Evolutionary conservation across 106 monocot species (phyloP).

Genomic region (Dendrobium huoshanense): DNA sequence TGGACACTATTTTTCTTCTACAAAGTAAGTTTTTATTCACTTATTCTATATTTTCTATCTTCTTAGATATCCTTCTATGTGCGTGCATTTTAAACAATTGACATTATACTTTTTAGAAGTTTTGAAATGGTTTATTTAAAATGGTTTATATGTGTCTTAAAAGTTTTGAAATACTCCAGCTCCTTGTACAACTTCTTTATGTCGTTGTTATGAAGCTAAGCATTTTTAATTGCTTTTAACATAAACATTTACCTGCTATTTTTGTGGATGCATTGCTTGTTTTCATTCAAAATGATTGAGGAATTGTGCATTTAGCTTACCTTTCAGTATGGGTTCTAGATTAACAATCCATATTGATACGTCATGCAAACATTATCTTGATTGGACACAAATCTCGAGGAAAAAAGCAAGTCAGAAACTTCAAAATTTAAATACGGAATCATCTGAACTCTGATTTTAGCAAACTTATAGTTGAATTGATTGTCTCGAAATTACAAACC

Average conservation of each 20-base stretch:
- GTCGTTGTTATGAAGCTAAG: too few species aligned
- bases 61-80: neutral
- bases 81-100: neutral
- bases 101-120: neutral
- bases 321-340: neutral
- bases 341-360: neutral
- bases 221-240: neutral
- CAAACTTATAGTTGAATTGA: too few species aligned
- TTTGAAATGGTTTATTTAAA: neutral
- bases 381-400: too few species aligned
- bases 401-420: too few species aligned
- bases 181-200: too few species aligned
- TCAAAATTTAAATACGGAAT: too few species aligned
- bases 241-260: neutral
- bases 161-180: too few species aligned
- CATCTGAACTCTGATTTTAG: too few species aligned
- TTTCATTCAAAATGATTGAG: neutral
- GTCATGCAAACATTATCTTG: too few species aligned
- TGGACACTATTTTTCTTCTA: too few species aligned
- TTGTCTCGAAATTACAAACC: too few species aligned
- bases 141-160: neutral
- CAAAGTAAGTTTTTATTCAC: neutral
- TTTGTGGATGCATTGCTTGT: neutral
- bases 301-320: neutral
- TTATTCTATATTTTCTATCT: neutral